Base-by-base conservation (phyloP, 2,329 filamentous ascomycete genomes). In the Alternaria sp. region DNA sequence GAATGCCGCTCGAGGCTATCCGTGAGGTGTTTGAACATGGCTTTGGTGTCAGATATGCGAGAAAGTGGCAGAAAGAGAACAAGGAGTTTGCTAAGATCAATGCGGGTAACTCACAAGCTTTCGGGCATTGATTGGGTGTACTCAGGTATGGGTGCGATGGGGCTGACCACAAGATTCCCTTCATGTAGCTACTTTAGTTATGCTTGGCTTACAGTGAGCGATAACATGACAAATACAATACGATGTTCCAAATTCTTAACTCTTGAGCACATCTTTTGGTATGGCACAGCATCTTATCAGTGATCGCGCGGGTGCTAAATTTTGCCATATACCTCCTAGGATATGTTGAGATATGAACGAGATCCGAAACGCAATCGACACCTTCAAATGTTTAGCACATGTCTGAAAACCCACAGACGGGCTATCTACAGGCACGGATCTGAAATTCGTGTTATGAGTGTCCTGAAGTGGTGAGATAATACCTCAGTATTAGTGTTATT, bases 1-100 rank as follows among this genome's bases (percentile, higher is more conserved):
- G 75, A 1, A 70, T 79, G 67, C 75, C 75, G 4, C 66, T 79
- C 7, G 77, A 80, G 61, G 71, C 73, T 43, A 72, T 79, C 8
- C 64, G 71, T 11, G 70, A 75, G 41, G 72, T 79, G 2, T 80
- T 79, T 44, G 60, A 72, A 22, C 65, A 77, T 46, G 75, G 75
- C 0, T 79, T 79, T 54, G 75, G 75, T 32, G 75, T 79, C 16
- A 67, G 59, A 38, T 78, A 75, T 59, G 73, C 73, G 7, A 71
- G 67, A 28, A 64, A 71, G 39, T 78, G 78, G 72, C 76, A 77
- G 63, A 76, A 67, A 57, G 75, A 79, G 63, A 74, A 79, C 65
- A 79, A 76, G 69, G 64, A 73, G 41, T 72, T 72, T 39, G 70
- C 66, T 4, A 74, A 72, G 59, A 59, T 71, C 34, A 71, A 74